Base-by-base conservation (phyloP, 306 rosid genomes). In the Citrullus colocynthis region DNA sequence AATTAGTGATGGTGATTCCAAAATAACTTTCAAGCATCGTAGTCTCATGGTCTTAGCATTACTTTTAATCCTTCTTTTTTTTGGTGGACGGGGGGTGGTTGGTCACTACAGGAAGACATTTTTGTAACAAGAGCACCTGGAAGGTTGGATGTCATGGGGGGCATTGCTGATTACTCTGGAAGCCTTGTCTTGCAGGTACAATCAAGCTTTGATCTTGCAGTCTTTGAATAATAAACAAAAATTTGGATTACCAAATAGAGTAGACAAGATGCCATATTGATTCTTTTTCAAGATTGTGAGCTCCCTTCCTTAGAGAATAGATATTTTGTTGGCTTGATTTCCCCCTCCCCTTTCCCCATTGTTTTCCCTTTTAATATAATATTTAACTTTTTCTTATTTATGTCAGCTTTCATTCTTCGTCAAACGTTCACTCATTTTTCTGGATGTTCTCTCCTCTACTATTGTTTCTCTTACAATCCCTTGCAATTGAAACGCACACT, bases 101-200 rank as follows among this genome's bases (percentile, higher is more conserved):
- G 60, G 6, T 55, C 37, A 6, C 49, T 74, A 37, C 87, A 95
- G 98, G 97, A 90, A 77, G 98, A 92, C 41, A 85, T 95, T 79
- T 87, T 88, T 83, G 93, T 95, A 80, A 78, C 98, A 12, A 90
- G 98, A 84, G 98, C 98, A 82, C 98, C 98, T 62, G 97, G 97
- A 80, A 88, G 98, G 79, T 83, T 95, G 80, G 98, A 95, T 78
- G 97, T 92, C 56, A 95, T 95, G 97, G 98, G 98, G 57, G 98
- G 98, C 51, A 95, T 95, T 77, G 98, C 97, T 74, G 98, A 95
- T 84, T 95, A 95, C 82, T 95, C 98, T 62, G 98, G 98, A 82
- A 90, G 97, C 83, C 96, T 95, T 70, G 98, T 95, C 66, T 93
- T 95, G 82, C 98, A 94, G 97, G 97, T 94, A 18, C 9, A 54